Conservation (phyloP, 805 yeast species). For the Kazachstania taianensis region DNA sequence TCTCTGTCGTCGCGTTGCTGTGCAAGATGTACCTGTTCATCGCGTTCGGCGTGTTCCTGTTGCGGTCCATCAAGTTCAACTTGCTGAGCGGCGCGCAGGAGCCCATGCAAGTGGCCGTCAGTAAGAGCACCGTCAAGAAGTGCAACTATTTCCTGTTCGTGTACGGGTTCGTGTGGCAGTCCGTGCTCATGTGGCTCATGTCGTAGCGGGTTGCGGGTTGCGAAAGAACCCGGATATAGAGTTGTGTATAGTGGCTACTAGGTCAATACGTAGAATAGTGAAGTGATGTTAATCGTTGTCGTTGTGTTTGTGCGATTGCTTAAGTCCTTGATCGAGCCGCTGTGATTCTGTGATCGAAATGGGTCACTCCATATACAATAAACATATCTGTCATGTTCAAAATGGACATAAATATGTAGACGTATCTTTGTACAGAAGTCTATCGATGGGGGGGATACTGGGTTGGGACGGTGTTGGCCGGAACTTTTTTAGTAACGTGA, state of each 20-base stretch:
- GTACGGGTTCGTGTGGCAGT: constrained; percentile 76
- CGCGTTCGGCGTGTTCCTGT: constrained; percentile 54
- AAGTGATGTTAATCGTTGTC: no score
- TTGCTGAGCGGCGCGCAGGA: constrained; percentile 41
- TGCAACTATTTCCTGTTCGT: constrained; percentile 80
- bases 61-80: constrained; percentile 43
- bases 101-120: constrained; percentile 32
- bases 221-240: neutral
- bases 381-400: no score
- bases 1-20: constrained; percentile 37
- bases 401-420: no score
- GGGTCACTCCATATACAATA: no score
- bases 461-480: no score
- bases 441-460: no score
- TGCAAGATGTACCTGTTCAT: constrained; percentile 42
- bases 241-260: neutral
- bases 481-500: no score
- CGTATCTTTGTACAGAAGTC: no score
- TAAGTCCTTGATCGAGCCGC: no score
- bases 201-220: no score
- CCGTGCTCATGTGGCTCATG: constrained; percentile 65
- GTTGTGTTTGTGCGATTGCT: no score
- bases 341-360: no score
- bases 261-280: neutral
- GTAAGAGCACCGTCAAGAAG: constrained; percentile 60